Percentiles rank a stretch among this genome's conserved stretches.
These are phyloP conservation scores for Mycena vitilis DNA, from an alignment of 768 basidiomycete genomes.

Conservation along the genomic window DNA sequence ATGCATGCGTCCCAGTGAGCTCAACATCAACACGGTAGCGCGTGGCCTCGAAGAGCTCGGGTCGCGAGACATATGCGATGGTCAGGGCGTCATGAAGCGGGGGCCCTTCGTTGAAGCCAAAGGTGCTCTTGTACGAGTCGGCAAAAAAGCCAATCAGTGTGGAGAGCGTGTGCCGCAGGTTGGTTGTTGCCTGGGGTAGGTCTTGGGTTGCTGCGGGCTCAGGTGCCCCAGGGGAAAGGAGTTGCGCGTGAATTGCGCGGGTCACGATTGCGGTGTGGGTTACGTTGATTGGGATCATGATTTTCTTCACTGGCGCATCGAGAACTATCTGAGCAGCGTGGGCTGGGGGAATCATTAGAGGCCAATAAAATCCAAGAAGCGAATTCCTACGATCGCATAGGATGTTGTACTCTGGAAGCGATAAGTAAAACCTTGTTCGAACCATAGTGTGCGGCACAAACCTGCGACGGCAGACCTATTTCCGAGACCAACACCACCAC, in stretches of 20 bases:
- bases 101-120: constrained; percentile 87
- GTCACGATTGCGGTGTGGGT: constrained; percentile 89
- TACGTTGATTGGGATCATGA: constrained; percentile 89
- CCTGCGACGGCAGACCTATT: constrained; percentile 84
- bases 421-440: not conserved
- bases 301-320: constrained; percentile 71
- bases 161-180: constrained; percentile 78
- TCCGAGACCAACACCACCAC: constrained; percentile 88
- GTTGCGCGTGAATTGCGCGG: constrained; percentile 57
- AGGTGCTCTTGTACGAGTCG: constrained; percentile 75
- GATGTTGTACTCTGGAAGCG: constrained; percentile 76
- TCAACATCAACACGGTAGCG: constrained; percentile 91
- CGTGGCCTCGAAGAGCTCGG: constrained; percentile 68
- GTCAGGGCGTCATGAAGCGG: constrained; percentile 91
- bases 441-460: constrained; percentile 38
- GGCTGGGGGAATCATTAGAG: constrained; percentile 52
- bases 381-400: constrained; percentile 79
- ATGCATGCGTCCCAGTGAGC: constrained; percentile 69
- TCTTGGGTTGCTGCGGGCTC: constrained; percentile 29
- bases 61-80: constrained; percentile 78
- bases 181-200: constrained; percentile 51
- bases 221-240: constrained; percentile 55
- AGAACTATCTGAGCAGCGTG: constrained; percentile 88
- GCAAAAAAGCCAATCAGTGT: constrained; percentile 83
- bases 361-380: not conserved